Evolutionary conservation across 176 grass and related monocot species (phyloP), one percentile per base, ranked within the genome.

Genomic region (Musa schizocarpa): DNA sequence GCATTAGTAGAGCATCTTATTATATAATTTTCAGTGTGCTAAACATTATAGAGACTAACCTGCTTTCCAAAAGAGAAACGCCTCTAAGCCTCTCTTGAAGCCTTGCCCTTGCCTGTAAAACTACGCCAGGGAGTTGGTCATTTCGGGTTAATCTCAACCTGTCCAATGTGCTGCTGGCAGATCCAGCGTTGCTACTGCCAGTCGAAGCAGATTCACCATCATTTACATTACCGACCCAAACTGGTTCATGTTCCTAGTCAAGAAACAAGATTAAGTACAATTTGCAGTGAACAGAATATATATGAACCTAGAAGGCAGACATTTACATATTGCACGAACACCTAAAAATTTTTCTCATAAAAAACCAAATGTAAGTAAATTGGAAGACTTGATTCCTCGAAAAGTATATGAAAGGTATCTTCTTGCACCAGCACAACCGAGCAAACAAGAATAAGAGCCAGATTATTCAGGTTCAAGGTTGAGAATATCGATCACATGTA

Each of bases 21-120:
- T 70, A 7, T 17, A 51, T 43, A 43, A 6, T 29, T 10, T 29
- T 67, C 25, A 29, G 26, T n/a, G 57, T 50, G 8, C 43, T 59
- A 16, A 72, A 23, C 7, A 27, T 22, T 43, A 51, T 50, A 55
- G 25, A 50, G 6, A 21, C 68, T 23, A 63, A 87, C 85, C 85
- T 87, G 63, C 73, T 71, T 51, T 19, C 76, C 9, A 74, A 27
- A 59, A 92, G 85, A 82, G 91, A 92, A 79, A 92, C 59, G 52
- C 91, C 88, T 87, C 96, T 86, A 6, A 95, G 68, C 76, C 96
- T 82, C 83, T 99, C 91, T 16, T 88, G 77, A 85, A 99, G 87
- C 54, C 96, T 87, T 75, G 86, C 88, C 65, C 86, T 84, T 50
- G 96, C 96, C 76, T 89, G 96, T 65, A 87, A 68, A 27, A 99